Base-by-base conservation (phyloP, 2,329 filamentous ascomycete species). In the Beauveria caledonica region DNA sequence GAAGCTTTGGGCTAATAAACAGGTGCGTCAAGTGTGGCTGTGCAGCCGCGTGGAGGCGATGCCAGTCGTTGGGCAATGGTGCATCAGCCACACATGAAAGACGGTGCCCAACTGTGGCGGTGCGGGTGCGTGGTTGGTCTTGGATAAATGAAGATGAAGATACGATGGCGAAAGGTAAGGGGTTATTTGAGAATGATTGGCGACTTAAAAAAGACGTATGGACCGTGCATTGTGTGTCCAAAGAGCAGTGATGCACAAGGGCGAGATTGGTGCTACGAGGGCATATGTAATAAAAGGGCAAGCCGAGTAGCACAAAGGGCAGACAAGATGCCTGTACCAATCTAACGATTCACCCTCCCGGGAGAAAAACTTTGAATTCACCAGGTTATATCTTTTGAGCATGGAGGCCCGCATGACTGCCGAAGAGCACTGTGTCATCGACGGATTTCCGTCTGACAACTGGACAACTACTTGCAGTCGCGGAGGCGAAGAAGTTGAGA, bases 1-100 rank as follows among this genome's bases (percentile, higher is more conserved):
- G 21, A 42, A 54, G 42, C 45, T 53, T 54, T 39, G 44, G 50
- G 50, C 58, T 60, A 54, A 49, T 60, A 54, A 49, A 49, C 58
- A 5, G 29, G 29, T 49, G 19, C 50, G 23, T 49, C 40, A 49
- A 33, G 5, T 60, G 58, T 60, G 58, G 58, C 58, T 44, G 58
- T 60, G 58, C 58, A 60, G 48, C 56, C 23, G 33, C 39, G 56
- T 33, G 48, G 54, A 36, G 54, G 33, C 36, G 27, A 33, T 25
- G 6, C 10, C 23, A n/a, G 45, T 50, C 19, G 55, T 59, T 52
- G 46, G 56, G 56, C 46, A 9, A 33, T n/a, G 5, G 25, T 44
- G 48, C 36, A 15, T 45, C 39, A 59, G 56, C 56, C 56, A 59
- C 56, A 45, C 29, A 23, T 36, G 33, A 42, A 39, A 49, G 40